Base-by-base conservation (phyloP, 2,329 filamentous ascomycete species). In the Didymella exigua region DNA sequence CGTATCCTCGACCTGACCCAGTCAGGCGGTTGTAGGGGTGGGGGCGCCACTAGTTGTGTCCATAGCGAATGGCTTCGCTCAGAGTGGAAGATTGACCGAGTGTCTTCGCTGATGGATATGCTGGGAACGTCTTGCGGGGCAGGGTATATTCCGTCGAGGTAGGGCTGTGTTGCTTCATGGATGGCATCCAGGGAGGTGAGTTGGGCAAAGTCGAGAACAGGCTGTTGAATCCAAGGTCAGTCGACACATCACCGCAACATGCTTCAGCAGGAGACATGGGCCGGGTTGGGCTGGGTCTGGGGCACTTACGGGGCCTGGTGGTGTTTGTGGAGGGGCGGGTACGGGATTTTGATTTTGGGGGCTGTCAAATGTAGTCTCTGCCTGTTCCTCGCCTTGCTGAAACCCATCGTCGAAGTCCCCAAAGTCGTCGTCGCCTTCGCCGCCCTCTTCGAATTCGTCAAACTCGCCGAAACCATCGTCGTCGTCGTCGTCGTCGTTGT, bases 1-100 rank as follows among this genome's bases (percentile, higher is more conserved):
- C 95, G 88, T 66, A 96, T 99, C 46, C 93, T 90, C 47, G 92
- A 96, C 61, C 95, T 91, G 55, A 97, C 96, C 95, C 95, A 99
- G 75, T 99, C 95, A 0, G 95, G 93, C 5, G 95, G 95, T 68
- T 96, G 92, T 31, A 99, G 85, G 2, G 95, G 93, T 2, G 95
- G 95, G 18, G 95, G 93, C 2, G 93, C 93, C 26, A 97, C 91
- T 4, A 99, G 86, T 78, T 99, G 95, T 34, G 93, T 92, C 95
- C 95, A 99, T 29, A 99, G 82, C 0, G 95, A 97, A 51, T 90
- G 87, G 58, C 90, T 96, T 54, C 93, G 87, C 47, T 92, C 89
- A 34, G 91, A 96, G 49, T 91, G 86, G 76, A 97, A 71, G 40
- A 72, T 74, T 10, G 72, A 72, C 21, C 65, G 63, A 4, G 62